Evolutionary conservation across 176 grass and related monocot species (phyloP).

Genomic region (Ensete glaucum): DNA sequence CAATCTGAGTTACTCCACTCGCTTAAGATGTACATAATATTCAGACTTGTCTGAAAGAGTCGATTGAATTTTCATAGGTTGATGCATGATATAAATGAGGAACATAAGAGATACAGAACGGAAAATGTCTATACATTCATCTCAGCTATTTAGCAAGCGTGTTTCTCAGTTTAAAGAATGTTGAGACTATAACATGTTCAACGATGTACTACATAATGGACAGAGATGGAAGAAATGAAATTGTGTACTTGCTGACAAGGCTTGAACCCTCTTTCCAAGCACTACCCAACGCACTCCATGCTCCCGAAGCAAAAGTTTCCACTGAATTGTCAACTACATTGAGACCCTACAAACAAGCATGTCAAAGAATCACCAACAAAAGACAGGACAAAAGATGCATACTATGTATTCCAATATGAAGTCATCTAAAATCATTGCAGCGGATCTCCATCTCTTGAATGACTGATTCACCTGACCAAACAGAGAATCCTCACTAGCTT

Average conservation of each 20-base stretch:
- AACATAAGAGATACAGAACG: no score
- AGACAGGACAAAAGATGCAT: not conserved
- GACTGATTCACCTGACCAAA: slow-evolving; percentile 61
- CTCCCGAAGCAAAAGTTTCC: slow-evolving; percentile 61
- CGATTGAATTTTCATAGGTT: no score
- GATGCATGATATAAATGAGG: no score
- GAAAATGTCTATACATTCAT: no score
- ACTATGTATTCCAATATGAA: not conserved
- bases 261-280: slow-evolving; percentile 73
- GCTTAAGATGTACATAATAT: no score
- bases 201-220: slow-evolving; percentile 2
- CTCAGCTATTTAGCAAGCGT: no score
- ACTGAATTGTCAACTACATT: slow-evolving; percentile 79
- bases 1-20: no score
- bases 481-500: slow-evolving; percentile 72
- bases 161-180: not conserved
- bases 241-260: slow-evolving; percentile 62
- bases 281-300: slow-evolving; percentile 72
- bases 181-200: not conserved
- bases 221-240: not conserved
- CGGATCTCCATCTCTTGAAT: not conserved
- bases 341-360: slow-evolving; percentile 45
- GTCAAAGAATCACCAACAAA: not conserved
- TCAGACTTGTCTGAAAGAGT: no score
- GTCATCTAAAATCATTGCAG: slow-evolving; percentile 20